Conservation (phyloP, 148 eudicot genomes). For the Limonium bicolor region DNA sequence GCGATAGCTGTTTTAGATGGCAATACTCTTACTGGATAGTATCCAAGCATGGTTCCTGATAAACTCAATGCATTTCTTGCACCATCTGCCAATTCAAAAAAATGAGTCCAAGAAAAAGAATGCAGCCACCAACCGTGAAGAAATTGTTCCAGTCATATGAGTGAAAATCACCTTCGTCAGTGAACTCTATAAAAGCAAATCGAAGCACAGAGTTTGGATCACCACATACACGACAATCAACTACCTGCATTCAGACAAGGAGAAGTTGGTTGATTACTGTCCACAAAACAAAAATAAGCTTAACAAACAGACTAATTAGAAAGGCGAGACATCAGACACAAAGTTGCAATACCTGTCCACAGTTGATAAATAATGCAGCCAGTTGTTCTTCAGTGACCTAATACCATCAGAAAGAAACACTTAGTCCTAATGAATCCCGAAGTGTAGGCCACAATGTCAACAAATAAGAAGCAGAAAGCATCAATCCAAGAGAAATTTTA, state of each 20-base stretch:
- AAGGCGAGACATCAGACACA: background rate
- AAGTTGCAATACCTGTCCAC: conserved; percentile 65
- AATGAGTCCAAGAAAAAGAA: background rate
- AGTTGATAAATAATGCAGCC: conserved; percentile 67
- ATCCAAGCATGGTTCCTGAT: conserved; percentile 96
- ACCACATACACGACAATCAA: conserved; percentile 98
- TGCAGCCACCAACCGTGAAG: background rate
- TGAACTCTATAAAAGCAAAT: conserved; percentile 91
- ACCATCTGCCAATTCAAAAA: conserved; percentile 41
- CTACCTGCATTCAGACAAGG: conserved; percentile 42
- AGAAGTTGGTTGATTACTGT: conserved; percentile 3
- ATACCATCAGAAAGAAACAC: background rate
- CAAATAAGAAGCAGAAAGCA: background rate
- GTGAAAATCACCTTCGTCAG: conserved; percentile 62
- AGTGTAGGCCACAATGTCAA: background rate
- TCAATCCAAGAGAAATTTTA: background rate
- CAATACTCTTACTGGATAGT: conserved; percentile 84
- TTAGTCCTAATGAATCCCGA: background rate
- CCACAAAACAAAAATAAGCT: background rate
- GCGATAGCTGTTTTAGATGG: conserved; percentile 99
- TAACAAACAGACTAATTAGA: background rate
- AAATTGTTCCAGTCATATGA: background rate
- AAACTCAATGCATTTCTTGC: conserved; percentile 85
- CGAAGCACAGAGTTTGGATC: conserved; percentile 97
- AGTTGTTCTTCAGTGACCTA: conserved; percentile 99